phyloP scores from a whole-genome alignment of 305 asterid species.

The Fraxinus velutina region DNA sequence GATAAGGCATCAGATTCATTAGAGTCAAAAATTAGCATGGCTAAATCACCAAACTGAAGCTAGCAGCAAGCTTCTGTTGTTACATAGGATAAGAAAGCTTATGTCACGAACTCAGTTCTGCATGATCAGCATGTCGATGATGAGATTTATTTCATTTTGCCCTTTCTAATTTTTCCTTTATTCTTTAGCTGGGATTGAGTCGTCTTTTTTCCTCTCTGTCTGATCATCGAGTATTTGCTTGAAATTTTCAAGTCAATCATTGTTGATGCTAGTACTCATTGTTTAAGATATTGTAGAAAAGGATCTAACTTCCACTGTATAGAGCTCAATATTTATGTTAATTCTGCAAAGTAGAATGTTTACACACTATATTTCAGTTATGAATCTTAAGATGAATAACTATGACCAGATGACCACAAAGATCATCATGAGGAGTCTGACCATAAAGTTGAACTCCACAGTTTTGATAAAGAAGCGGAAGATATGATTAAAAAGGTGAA shows the following conservation, averaged over 20 bases:
- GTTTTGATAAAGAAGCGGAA: conserved; percentile 81
- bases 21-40: neutral
- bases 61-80: neutral
- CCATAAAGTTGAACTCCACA: conserved; percentile 56
- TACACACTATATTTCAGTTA: conserved; percentile 7
- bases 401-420: conserved; percentile 59
- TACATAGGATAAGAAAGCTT: neutral
- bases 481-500: conserved; percentile 74
- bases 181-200: neutral
- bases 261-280: neutral
- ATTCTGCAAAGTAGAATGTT: neutral
- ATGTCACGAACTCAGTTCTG: neutral
- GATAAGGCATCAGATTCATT: neutral
- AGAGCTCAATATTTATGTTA: conserved; percentile 13
- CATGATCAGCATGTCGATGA: neutral
- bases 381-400: conserved; percentile 24
- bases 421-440: conserved; percentile 66
- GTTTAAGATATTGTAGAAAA: neutral
- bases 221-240: conserved; percentile 14
- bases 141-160: neutral
- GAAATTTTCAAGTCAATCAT: conserved; percentile 6
- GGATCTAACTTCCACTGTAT: neutral
- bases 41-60: neutral
- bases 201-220: neutral
- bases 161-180: neutral